These are phyloP conservation scores for Verticillium nubilum DNA, from an alignment of 2,329 filamentous ascomycete genomes.

Conservation along the genomic window DNA sequence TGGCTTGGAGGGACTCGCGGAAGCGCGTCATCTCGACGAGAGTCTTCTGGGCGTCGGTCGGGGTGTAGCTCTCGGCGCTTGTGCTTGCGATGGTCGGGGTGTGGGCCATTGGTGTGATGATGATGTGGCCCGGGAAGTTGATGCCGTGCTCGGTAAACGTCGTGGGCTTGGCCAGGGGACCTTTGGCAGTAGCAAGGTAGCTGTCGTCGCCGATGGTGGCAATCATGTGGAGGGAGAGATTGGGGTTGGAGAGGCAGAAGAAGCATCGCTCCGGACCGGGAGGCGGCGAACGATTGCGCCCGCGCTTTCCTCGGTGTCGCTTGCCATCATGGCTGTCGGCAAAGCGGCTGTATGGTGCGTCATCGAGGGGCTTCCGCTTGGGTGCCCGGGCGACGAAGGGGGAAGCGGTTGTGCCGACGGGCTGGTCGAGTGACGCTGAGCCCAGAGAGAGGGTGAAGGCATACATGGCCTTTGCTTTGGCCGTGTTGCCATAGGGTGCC, in stretches of 20 bases:
- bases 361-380: slow-evolving; percentile 53
- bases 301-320: slow-evolving; percentile 32
- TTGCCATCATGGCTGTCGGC: slow-evolving; percentile 38
- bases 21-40: slow-evolving; percentile 81
- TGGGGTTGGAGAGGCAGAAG: slow-evolving; percentile 89
- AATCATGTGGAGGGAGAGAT: slow-evolving; percentile 80
- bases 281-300: slow-evolving; percentile 45
- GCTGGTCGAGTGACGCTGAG: slow-evolving; percentile 55
- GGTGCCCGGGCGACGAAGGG: slow-evolving; percentile 55
- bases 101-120: slow-evolving; percentile 87
- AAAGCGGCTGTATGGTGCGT: slow-evolving; percentile 50
- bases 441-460: slow-evolving; percentile 68
- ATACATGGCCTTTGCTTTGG: slow-evolving; percentile 77
- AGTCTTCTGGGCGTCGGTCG: slow-evolving; percentile 53
- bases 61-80: slow-evolving; percentile 42
- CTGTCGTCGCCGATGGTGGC: slow-evolving; percentile 81
- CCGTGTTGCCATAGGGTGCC: slow-evolving; percentile 67
- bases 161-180: slow-evolving; percentile 67
- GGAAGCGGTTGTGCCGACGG: slow-evolving; percentile 67
- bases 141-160: slow-evolving; percentile 64
- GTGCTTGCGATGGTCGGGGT: slow-evolving; percentile 69
- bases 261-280: slow-evolving; percentile 79
- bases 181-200: slow-evolving; percentile 89
- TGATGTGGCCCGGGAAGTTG: slow-evolving; percentile 75
- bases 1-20: slow-evolving; percentile 68